Percentiles rank a stretch among this genome's conserved stretches.
phyloP scores from a whole-genome alignment of 768 basidiomycete species.

The Panus rudis region DNA sequence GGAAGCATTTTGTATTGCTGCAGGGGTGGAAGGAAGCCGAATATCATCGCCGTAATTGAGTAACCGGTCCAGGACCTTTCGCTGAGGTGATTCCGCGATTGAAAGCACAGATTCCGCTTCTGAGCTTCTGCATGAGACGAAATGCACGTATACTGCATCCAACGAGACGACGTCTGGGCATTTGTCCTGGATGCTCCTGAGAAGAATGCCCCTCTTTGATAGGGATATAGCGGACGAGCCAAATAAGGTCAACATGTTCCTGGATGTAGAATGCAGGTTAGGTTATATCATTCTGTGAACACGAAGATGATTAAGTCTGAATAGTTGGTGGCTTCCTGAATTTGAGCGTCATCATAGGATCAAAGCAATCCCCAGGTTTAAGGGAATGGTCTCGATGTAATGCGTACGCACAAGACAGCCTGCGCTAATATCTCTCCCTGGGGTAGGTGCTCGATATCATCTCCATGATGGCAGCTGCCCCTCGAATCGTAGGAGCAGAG shows the following conservation, averaged over 20 bases:
- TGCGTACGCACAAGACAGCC: no score
- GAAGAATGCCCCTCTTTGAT: conserved; percentile 61
- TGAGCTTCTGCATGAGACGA: conserved; percentile 56
- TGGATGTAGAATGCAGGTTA: conserved; percentile 1
- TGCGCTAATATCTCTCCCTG: no score
- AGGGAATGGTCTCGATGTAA: no score
- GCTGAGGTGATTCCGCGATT: conserved; percentile 34
- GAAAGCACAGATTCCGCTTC: conserved; percentile 41
- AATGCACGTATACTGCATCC: conserved; percentile 82
- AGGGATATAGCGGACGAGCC: conserved; percentile 74
- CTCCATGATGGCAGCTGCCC: no score
- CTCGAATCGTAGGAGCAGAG: no score
- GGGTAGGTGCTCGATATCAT: no score
- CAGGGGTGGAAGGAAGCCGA: conserved; percentile 37
- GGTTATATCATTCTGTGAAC: no score
- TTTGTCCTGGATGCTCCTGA: conserved; percentile 48
- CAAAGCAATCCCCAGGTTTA: no score
- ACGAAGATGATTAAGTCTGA: no score
- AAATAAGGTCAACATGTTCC: conserved; percentile 64
- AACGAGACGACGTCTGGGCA: conserved; percentile 54
- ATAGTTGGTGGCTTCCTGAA: no score
- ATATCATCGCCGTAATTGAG: conserved; percentile 82
- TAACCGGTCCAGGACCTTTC: conserved; percentile 58
- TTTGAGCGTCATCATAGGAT: no score
- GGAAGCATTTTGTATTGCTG: conserved; percentile 23